A percentile compares a stretch with the other conserved stretches of the same genome.
Evolutionary conservation across 1,284 basidiomycete species (phyloP).

Genomic region (Cutaneotrichosporon sp.): DNA sequence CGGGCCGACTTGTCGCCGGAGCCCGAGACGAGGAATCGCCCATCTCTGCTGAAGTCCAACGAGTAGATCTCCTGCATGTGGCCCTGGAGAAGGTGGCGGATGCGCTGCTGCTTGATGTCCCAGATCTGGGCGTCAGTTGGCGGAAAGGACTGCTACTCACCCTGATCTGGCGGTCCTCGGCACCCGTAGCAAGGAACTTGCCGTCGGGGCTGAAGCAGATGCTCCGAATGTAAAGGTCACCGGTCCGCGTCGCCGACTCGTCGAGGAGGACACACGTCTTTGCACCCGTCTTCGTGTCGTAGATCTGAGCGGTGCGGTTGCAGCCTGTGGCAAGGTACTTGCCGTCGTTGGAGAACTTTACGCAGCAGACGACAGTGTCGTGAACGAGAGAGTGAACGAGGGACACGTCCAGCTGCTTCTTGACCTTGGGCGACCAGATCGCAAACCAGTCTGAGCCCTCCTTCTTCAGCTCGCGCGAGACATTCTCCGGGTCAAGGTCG

Average conservation of each 20-base stretch:
- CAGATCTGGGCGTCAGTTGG: conserved; percentile 64
- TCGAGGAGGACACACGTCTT: conserved; percentile 75
- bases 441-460: conserved; percentile 95
- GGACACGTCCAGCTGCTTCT: conserved; percentile 79
- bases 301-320: conserved; percentile 87
- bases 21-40: conserved; percentile 79
- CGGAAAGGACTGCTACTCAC: conserved; percentile 55
- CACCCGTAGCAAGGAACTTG: conserved; percentile 75
- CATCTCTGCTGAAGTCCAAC: conserved; percentile 80
- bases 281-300: conserved; percentile 78
- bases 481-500: conserved; percentile 58
- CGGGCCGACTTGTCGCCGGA: conserved; percentile 87
- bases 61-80: conserved; percentile 91
- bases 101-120: conserved; percentile 75
- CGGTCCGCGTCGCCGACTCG: conserved; percentile 63
- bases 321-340: conserved; percentile 87
- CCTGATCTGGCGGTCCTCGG: conserved; percentile 78
- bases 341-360: conserved; percentile 85
- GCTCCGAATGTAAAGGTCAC: conserved; percentile 79
- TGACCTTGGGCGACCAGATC: conserved; percentile 83
- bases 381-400: conserved; percentile 89
- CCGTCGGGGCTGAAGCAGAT: conserved; percentile 84
- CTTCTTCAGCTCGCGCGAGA: conserved; percentile 63
- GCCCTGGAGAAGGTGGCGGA: conserved; percentile 73
- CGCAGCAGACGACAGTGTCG: conserved; percentile 94